Base-by-base conservation (phyloP, 805 yeast genomes). In the Blastobotrys mokoenaii region DNA sequence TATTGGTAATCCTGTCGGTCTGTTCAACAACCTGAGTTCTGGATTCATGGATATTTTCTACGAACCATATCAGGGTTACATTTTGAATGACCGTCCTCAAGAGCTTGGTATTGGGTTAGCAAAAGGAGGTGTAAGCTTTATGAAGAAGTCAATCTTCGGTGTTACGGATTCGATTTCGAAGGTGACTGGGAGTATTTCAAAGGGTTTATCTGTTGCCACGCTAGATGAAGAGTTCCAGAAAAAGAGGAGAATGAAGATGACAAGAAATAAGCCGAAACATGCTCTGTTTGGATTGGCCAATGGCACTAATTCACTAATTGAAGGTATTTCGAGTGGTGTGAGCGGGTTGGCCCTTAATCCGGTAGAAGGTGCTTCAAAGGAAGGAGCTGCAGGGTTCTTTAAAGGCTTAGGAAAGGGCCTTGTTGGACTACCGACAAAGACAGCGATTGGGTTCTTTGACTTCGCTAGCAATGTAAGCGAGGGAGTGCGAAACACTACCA, bases 1-100 rank as follows among this genome's bases (percentile, higher is more conserved):
- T 53, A 67, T 93, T 41, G 99, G 98, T 17, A 93, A 94, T 54
- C 99, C 99, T 0, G 97, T 94, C 25, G 98, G 98, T 1, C 68
- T 93, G 50, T 93, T 93, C 69, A 93, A 86, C 61, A 89, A 88
- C 54, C 70, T 93, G 46, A 81, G 95, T 46, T 87, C 97, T 0
- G 99, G 99, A 43, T 93, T 93, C 9, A 76, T 88, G 77, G 99
- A 93, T 63, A 83, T 93, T 15, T 93, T 93, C 62, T 93, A 93
- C 60, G 97, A 90, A 60, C 99, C 99, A 2, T 93, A 90, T 58
- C 93, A 88, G 60, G 99, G 99, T 0, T 85, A 86, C 55, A 78
- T 90, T 41, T 77, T 93, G 76, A 90, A 84, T 51, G 98, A 93
- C 62, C 70, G 97, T 33, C 98, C 98, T 1, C 95, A 86, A 58